These are phyloP conservation scores for Osmanthus fragrans DNA, from an alignment of 257 asterid genomes.

Conservation along the genomic window DNA sequence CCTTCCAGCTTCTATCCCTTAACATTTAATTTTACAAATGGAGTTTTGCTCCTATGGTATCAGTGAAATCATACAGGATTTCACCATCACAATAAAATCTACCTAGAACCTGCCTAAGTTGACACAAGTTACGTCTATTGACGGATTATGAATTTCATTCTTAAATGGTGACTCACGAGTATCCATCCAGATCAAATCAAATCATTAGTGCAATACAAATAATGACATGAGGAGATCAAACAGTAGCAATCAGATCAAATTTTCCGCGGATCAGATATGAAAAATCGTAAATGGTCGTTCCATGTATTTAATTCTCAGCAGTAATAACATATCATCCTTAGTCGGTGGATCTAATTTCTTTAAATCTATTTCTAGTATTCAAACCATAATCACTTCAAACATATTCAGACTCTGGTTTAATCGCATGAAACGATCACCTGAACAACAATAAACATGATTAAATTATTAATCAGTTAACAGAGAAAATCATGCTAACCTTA, in stretches of 20 bases:
- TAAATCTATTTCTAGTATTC: background rate
- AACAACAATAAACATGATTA: background rate
- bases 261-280: background rate
- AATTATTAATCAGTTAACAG: background rate
- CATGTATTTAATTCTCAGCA: background rate
- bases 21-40: background rate
- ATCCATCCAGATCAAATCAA: background rate
- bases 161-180: background rate
- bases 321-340: background rate
- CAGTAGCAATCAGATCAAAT: background rate
- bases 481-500: slow-evolving; percentile 1
- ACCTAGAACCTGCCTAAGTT: background rate
- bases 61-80: background rate
- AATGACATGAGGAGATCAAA: background rate
- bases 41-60: background rate
- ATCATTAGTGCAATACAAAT: background rate
- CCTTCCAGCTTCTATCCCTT: background rate
- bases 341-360: background rate
- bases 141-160: background rate
- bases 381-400: background rate
- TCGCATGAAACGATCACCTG: background rate
- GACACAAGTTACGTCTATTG: background rate
- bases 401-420: background rate
- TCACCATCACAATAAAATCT: background rate
- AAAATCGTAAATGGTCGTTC: background rate